Percentiles rank a stretch among this genome's conserved stretches.
Evolutionary conservation across 495 filamentous ascomycete species (phyloP).

Genomic region (Letharia lupina): DNA sequence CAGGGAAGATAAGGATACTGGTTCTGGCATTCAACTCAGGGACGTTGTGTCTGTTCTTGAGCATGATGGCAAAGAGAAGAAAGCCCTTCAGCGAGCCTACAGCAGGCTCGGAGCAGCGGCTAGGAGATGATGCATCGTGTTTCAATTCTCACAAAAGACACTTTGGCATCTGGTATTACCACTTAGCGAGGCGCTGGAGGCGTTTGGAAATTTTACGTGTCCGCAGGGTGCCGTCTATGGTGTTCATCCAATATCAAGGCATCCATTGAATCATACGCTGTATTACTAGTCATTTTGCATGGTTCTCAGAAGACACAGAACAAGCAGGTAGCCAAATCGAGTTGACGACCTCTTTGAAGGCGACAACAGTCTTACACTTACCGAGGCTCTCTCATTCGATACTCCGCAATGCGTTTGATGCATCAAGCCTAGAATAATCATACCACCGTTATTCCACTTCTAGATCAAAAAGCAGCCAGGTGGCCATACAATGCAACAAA

Average conservation of each 20-base stretch:
- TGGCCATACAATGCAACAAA: too few species aligned
- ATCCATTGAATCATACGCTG: background rate
- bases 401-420: background rate
- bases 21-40: slow-evolving; percentile 40
- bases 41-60: slow-evolving; percentile 46
- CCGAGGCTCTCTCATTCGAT: too few species aligned
- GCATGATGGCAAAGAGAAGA: slow-evolving; percentile 34
- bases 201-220: background rate
- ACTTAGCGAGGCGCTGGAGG: slow-evolving; percentile 23
- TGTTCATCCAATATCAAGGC: background rate
- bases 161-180: background rate
- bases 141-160: background rate
- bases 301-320: background rate
- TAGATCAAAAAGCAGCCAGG: too few species aligned
- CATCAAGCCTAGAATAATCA: too few species aligned
- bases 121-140: background rate
- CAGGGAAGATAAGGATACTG: slow-evolving; percentile 43
- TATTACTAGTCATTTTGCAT: background rate
- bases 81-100: slow-evolving; percentile 22
- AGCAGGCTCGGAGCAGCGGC: slow-evolving; percentile 10
- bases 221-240: background rate
- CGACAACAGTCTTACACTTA: background rate
- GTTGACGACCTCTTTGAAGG: background rate
- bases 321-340: background rate
- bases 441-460: too few species aligned